Evolutionary conservation across 2,329 filamentous ascomycete species (phyloP).

Genomic region (Beauveria sp.): DNA sequence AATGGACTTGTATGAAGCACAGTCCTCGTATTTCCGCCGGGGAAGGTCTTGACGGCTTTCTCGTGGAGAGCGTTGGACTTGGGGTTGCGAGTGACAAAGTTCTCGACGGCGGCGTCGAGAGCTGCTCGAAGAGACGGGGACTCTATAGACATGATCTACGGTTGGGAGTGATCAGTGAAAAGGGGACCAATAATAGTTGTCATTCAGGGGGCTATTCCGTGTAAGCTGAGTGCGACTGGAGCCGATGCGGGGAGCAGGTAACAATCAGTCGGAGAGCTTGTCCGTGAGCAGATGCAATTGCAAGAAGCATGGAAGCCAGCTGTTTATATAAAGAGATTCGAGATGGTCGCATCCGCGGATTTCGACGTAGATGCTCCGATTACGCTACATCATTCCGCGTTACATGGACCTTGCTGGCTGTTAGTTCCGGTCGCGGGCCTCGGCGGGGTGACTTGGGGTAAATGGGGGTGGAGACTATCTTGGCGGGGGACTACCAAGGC

Average conservation of each 20-base stretch:
- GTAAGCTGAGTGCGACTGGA: not conserved
- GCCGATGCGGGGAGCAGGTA: not conserved
- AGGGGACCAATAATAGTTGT: not conserved
- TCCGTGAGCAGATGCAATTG: not conserved
- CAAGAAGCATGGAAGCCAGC: not conserved
- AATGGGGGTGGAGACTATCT: not conserved
- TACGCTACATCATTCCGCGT: not conserved
- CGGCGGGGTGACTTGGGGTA: not conserved
- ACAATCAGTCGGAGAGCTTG: not conserved
- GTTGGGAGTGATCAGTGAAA: not conserved
- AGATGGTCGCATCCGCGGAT: not conserved
- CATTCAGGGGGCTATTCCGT: not conserved
- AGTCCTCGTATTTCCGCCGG: slow-evolving; percentile 40
- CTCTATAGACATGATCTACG: not conserved
- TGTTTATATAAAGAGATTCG: not conserved
- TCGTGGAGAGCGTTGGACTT: slow-evolving; percentile 30
- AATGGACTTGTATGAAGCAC: slow-evolving; percentile 37
- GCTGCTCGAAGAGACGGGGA: slow-evolving; percentile 18
- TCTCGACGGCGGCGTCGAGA: slow-evolving; percentile 24
- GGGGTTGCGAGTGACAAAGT: slow-evolving; percentile 30
- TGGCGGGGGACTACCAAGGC: not conserved
- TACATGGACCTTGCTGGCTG: not conserved
- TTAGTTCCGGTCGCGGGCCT: not conserved
- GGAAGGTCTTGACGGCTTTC: slow-evolving; percentile 28
- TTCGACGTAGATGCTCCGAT: not conserved